Conservation (phyloP, 371 early-diverging fungal species). For the Gilbertella persicaria region DNA sequence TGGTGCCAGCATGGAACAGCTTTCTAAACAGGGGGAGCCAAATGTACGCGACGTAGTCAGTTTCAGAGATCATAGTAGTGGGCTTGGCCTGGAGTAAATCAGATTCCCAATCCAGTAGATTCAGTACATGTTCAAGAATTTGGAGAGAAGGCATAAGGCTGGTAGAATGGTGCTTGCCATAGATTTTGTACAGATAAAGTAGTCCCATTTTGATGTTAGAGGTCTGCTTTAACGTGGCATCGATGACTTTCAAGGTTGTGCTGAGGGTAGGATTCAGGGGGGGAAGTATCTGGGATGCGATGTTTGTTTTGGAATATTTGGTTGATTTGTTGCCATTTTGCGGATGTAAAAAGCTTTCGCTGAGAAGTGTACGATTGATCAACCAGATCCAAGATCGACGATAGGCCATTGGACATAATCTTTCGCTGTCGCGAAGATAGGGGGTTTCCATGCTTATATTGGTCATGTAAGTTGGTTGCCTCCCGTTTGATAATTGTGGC, state of each 20-base stretch:
- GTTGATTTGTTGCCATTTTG: slow-evolving; percentile 6
- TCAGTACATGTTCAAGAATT: slow-evolving; percentile 12
- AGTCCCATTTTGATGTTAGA: slow-evolving; percentile 10
- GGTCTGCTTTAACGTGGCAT: slow-evolving; percentile 9
- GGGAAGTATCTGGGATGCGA: slow-evolving; percentile 7
- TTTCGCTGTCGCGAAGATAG: slow-evolving; percentile 9
- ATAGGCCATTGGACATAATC: slow-evolving; percentile 9
- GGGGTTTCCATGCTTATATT: slow-evolving; percentile 8
- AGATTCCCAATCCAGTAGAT: slow-evolving; percentile 12
- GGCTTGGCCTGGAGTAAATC: slow-evolving; percentile 10
- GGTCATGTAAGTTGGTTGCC: slow-evolving; percentile 7
- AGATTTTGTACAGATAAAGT: slow-evolving; percentile 9
- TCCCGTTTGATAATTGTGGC: slow-evolving; percentile 9
- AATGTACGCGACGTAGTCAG: slow-evolving; percentile 10
- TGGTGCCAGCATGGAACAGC: slow-evolving; percentile 13
- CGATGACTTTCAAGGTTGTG: slow-evolving; percentile 12
- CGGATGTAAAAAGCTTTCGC: neutral
- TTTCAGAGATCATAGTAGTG: slow-evolving; percentile 14
- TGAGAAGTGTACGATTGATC: slow-evolving; percentile 8
- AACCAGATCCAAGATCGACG: slow-evolving; percentile 10
- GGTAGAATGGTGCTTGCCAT: slow-evolving; percentile 11
- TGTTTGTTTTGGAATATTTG: slow-evolving; percentile 5
- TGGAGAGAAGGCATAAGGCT: slow-evolving; percentile 9
- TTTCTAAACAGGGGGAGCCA: slow-evolving; percentile 12
- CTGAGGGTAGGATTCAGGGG: slow-evolving; percentile 7